These are phyloP conservation scores for Aspergillus haitiensis DNA, from an alignment of 495 filamentous ascomycete species.

Conservation along the genomic window DNA sequence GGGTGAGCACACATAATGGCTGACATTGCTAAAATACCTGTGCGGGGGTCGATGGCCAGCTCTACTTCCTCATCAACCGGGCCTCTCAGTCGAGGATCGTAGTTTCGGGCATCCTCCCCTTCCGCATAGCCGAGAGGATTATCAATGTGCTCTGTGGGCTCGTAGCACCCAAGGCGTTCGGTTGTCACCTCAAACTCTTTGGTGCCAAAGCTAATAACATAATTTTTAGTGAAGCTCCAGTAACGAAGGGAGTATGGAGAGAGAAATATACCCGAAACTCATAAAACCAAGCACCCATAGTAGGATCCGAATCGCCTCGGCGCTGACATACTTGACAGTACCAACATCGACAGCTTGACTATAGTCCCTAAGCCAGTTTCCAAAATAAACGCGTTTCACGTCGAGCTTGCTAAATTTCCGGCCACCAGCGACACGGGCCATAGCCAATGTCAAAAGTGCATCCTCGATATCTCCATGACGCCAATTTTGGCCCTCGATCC, in stretches of 20 bases:
- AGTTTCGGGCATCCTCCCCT: slow-evolving; percentile 79
- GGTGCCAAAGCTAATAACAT: slow-evolving; percentile 66
- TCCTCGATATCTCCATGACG: slow-evolving; percentile 93
- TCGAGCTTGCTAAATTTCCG: slow-evolving; percentile 86
- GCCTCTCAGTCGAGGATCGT: slow-evolving; percentile 74
- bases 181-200: slow-evolving; percentile 88
- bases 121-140: slow-evolving; percentile 78
- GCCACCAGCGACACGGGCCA: slow-evolving; percentile 74
- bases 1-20: not conserved
- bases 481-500: slow-evolving; percentile 84
- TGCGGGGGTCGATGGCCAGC: slow-evolving; percentile 70
- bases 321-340: slow-evolving; percentile 82
- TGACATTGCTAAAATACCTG: slow-evolving; percentile 34
- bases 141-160: slow-evolving; percentile 87
- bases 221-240: not conserved
- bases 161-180: slow-evolving; percentile 83
- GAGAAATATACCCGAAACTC: slow-evolving; percentile 46
- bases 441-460: slow-evolving; percentile 69
- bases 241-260: not conserved
- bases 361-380: slow-evolving; percentile 89
- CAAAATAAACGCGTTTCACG: slow-evolving; percentile 83
- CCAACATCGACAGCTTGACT: slow-evolving; percentile 70
- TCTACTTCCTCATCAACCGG: slow-evolving; percentile 78
- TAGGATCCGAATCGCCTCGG: slow-evolving; percentile 83
- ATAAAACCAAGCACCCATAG: slow-evolving; percentile 64